A percentile compares a stretch with the other conserved stretches of the same genome.
phyloP scores from a whole-genome alignment of 1,284 basidiomycete genomes.

The Trichosporon asahii region DNA sequence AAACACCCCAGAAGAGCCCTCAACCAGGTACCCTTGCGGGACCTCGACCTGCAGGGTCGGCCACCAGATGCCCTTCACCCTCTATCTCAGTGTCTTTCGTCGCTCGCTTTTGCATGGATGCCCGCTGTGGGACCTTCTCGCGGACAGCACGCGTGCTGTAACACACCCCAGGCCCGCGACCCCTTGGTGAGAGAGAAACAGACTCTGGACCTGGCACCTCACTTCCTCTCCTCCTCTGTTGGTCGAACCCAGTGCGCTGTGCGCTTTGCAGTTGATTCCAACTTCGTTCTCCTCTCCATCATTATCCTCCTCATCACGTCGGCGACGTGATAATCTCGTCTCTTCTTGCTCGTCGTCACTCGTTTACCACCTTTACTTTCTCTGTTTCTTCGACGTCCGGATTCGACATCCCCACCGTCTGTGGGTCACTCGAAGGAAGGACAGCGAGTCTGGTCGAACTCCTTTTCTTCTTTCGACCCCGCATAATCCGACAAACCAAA shows the following conservation, averaged over 20 bases:
- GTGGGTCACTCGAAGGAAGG: conserved; percentile 1
- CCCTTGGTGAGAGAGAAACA: background rate
- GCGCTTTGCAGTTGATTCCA: conserved; percentile 8
- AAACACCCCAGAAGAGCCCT: background rate
- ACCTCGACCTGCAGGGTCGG: background rate
- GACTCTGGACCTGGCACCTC: background rate
- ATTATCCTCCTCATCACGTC: background rate
- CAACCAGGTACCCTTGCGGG: background rate
- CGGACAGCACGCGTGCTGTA: background rate
- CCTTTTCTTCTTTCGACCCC: conserved; percentile 6
- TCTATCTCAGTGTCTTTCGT: background rate
- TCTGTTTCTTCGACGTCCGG: conserved; percentile 4
- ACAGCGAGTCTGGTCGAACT: conserved; percentile 10
- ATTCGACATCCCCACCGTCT: background rate
- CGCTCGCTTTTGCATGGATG: background rate
- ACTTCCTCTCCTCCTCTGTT: background rate
- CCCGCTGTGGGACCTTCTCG: background rate
- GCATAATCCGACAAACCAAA: conserved; percentile 3
- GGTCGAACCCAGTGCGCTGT: background rate
- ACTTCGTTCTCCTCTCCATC: conserved; percentile 1
- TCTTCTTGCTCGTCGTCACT: conserved; percentile 6
- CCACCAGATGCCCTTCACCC: background rate
- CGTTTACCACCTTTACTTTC: background rate
- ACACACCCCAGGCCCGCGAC: background rate
- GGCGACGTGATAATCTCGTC: conserved; percentile 3